A percentile compares a stretch with the other conserved stretches of the same genome.
Conservation (phyloP, 2,329 filamentous ascomycete species). For the Cladosporium sp. region DNA sequence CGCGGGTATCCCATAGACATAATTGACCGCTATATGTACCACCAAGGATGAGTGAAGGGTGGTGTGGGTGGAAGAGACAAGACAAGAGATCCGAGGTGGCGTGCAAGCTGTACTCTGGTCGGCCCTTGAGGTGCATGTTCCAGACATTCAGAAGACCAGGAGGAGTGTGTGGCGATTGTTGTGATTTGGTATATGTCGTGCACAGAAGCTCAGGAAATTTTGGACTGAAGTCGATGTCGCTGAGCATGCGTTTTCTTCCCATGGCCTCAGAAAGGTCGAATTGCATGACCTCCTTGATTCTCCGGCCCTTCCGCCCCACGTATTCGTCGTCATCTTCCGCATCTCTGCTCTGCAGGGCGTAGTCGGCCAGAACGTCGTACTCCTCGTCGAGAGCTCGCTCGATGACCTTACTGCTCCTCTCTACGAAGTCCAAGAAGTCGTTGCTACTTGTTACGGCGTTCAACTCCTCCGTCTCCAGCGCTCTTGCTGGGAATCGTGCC, state of each 20-base stretch:
- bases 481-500: conserved; percentile 66
- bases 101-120: conserved; percentile 94
- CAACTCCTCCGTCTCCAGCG: conserved; percentile 76
- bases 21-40: conserved; percentile 97
- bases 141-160: conserved; percentile 92
- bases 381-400: conserved; percentile 92
- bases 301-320: conserved; percentile 63
- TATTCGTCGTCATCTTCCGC: conserved; percentile 67
- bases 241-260: conserved; percentile 98
- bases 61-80: conserved; percentile 97
- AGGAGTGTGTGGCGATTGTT: conserved; percentile 67
- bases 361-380: conserved; percentile 93
- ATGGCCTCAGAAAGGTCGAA: conserved; percentile 77
- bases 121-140: conserved; percentile 91
- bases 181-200: conserved; percentile 85
- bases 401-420: conserved; percentile 93
- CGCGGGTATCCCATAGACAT: conserved; percentile 91
- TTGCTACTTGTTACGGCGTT: conserved; percentile 85
- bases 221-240: conserved; percentile 87
- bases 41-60: conserved; percentile 91
- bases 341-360: conserved; percentile 69
- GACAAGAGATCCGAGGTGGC: conserved; percentile 92
- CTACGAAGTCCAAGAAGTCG: conserved; percentile 91
- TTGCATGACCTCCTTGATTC: conserved; percentile 81
- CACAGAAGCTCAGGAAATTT: conserved; percentile 86